Evolutionary conservation across 1,139 yeast species (phyloP), one percentile per base, ranked within the genome.

Genomic region (Nakaseomyces sp.): DNA sequence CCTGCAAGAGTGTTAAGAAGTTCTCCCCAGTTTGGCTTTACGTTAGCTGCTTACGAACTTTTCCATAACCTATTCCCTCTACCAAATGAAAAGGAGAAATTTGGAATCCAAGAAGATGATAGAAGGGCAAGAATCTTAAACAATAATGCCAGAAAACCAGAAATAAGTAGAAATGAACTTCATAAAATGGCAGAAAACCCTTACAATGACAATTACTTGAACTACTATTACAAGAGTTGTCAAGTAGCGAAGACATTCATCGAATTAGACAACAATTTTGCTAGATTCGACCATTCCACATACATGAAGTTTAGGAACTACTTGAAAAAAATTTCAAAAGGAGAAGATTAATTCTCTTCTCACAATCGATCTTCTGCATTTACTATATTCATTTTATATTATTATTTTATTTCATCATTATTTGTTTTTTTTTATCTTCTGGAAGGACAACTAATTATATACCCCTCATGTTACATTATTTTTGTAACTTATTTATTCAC

Each of bases 21-120:
- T 5, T 88, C 96, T 2, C 98, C 98, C 16, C 98, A 91, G 67
- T 91, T 91, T 64, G 98, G 97, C 45, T 89, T 91, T 67, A 91
- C 98, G 10, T 75, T 91, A 57, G 98, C 97, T 12, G 91, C 96
- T 24, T 91, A 91, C 66, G 98, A 91, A 66, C 66, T 91, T 41
- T 80, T 91, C 64, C 84, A 81, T 57, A 70, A 70, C 41, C 51
- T 76, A 45, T 62, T 80, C 53, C 86, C 86, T 22, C 65, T 74
- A 45, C 76, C 67, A 10, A 55, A 61, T 37, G 61, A 58, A 35
- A 41, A 43, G 45, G 41, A 43, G 52, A 31, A 50, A 50, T 40
- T 20, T n/a, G 33, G 18, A 12, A 24, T 35, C 9, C 28, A 20
- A 13, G 38, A 22, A 10, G 38, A 35, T 35, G 38, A 35, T 35